Evolutionary conservation across 2,329 filamentous ascomycete species (phyloP).

Genomic region (Dothideomycetidae sp.): DNA sequence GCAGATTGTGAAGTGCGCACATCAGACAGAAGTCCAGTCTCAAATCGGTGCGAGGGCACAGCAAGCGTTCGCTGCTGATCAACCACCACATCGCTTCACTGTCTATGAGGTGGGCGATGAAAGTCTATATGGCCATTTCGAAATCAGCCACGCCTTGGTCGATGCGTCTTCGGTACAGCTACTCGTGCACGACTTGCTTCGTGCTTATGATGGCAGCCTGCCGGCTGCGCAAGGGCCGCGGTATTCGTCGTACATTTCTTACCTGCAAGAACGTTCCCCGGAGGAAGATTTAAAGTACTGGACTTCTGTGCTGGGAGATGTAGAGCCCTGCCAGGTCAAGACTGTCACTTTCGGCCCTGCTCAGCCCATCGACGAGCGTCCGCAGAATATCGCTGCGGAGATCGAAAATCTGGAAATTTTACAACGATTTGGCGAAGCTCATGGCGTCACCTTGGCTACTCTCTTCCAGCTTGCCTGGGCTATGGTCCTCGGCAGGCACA

Average conservation of each 20-base stretch:
- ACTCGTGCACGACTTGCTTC: not conserved
- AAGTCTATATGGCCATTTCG: not conserved
- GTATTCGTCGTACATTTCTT: not conserved
- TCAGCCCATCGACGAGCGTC: not conserved
- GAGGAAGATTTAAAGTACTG: not conserved
- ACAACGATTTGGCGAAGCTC: not conserved
- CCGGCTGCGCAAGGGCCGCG: not conserved
- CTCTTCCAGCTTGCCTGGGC: conserved; percentile 1
- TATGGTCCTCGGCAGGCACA: conserved; percentile 1
- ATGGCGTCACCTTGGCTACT: conserved; percentile 1
- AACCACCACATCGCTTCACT: not conserved
- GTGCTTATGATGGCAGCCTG: not conserved
- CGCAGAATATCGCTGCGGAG: not conserved
- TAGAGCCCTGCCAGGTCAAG: not conserved
- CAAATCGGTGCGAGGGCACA: not conserved
- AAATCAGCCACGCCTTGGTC: not conserved
- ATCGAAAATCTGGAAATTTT: not conserved
- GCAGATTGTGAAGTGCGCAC: not conserved
- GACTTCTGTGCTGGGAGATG: not conserved
- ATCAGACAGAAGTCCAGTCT: not conserved
- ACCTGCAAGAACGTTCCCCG: not conserved
- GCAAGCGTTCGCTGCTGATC: not conserved
- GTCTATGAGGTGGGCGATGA: not conserved
- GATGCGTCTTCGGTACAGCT: not conserved
- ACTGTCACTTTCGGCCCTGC: not conserved